phyloP scores from a whole-genome alignment of 2,329 filamentous ascomycete genomes.

The Hypoxylon sp. region DNA sequence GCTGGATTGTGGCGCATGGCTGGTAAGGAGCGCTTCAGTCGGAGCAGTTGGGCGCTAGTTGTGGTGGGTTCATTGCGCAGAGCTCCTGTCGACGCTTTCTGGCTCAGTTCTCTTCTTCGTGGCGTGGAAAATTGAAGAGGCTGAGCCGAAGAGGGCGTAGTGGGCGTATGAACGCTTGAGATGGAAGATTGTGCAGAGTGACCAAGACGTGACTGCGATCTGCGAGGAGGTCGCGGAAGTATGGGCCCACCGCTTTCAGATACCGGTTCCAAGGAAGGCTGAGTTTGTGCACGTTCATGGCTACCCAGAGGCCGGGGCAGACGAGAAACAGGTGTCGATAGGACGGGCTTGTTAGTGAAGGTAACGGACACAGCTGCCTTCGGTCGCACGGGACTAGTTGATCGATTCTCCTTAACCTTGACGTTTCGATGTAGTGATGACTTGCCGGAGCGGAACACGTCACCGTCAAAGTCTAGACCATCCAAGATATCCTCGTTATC shows the following conservation, averaged over 20 bases:
- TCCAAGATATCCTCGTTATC: slow-evolving; percentile 82
- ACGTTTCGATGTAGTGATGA: slow-evolving; percentile 90
- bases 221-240: slow-evolving; percentile 61
- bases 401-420: slow-evolving; percentile 78
- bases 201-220: slow-evolving; percentile 72
- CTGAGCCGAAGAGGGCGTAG: slow-evolving; percentile 63
- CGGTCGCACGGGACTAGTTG: slow-evolving; percentile 73
- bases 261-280: slow-evolving; percentile 87
- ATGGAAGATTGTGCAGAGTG: slow-evolving; percentile 76
- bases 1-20: slow-evolving; percentile 63
- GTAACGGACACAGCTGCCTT: slow-evolving; percentile 85
- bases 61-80: slow-evolving; percentile 69
- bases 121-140: slow-evolving; percentile 67
- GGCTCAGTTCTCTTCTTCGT: slow-evolving; percentile 65
- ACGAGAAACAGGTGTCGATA: slow-evolving; percentile 65
- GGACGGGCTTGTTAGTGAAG: slow-evolving; percentile 81
- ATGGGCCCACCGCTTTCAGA: slow-evolving; percentile 86
- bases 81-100: slow-evolving; percentile 62
- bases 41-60: slow-evolving; percentile 70
- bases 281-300: slow-evolving; percentile 72
- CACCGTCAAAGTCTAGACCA: slow-evolving; percentile 85
- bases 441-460: slow-evolving; percentile 82
- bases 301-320: slow-evolving; percentile 77
- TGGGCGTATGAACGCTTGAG: slow-evolving; percentile 68
- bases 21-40: slow-evolving; percentile 71